These are phyloP conservation scores for Populus tomentosa DNA, from an alignment of 441 rosid species.

Conservation along the genomic window DNA sequence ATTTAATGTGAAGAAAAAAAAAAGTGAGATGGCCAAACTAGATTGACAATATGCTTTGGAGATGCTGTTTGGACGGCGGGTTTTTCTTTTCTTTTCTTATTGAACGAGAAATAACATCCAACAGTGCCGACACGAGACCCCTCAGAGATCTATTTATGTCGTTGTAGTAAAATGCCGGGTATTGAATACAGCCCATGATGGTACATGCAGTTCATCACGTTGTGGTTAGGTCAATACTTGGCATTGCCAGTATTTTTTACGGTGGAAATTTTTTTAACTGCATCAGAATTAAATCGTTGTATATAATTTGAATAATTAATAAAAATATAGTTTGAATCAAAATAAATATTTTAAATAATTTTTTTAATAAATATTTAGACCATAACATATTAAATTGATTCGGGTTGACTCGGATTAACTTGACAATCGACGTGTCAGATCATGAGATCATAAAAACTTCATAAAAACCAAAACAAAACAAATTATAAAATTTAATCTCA, in stretches of 20 bases:
- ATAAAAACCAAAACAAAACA: too few species aligned
- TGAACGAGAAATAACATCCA: neutral
- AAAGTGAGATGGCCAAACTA: neutral
- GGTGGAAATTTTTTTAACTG: too few species aligned
- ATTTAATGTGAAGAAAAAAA: too few species aligned
- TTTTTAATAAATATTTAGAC: too few species aligned
- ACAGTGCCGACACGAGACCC: neutral
- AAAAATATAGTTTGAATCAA: too few species aligned
- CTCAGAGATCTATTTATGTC: neutral
- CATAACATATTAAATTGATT: too few species aligned
- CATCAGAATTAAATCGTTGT: too few species aligned
- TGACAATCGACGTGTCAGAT: fast-evolving
- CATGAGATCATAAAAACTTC: fast-evolving
- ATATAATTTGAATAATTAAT: too few species aligned
- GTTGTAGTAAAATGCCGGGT: neutral
- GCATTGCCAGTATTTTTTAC: too few species aligned
- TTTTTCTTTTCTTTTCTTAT: too few species aligned
- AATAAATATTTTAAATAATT: too few species aligned
- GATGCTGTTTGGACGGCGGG: neutral
- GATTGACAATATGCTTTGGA: neutral
- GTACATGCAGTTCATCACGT: neutral
- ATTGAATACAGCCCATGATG: neutral
- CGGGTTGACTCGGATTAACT: fast-evolving
- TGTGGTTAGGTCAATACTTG: too few species aligned
- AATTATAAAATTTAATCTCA: fast-evolving